phyloP scores from a whole-genome alignment of 352 stramenopile genomes.

The Ophiocytium majus region DNA sequence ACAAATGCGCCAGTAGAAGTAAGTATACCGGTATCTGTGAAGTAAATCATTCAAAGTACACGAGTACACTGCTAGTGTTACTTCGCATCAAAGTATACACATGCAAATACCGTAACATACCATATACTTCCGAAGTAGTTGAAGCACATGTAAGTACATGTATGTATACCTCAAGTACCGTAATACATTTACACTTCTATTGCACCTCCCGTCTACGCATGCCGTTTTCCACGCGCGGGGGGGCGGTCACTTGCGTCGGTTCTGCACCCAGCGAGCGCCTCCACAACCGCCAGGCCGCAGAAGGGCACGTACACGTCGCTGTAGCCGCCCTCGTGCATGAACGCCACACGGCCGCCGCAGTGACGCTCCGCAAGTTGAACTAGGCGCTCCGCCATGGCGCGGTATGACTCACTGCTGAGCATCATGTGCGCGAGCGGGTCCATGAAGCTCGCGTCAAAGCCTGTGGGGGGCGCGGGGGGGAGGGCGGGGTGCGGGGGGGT shows the following conservation, averaged over 20 bases:
- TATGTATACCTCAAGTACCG: too few species aligned
- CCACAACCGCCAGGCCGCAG: slow-evolving; percentile 74
- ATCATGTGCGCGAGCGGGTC: slow-evolving; percentile 78
- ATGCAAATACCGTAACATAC: too few species aligned
- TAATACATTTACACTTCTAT: too few species aligned
- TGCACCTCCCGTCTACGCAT: too few species aligned
- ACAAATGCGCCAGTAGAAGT: too few species aligned
- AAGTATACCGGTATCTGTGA: too few species aligned
- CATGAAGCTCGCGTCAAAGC: slow-evolving; percentile 66
- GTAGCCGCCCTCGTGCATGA: slow-evolving; percentile 70
- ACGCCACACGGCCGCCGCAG: slow-evolving; percentile 67
- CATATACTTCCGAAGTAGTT: too few species aligned
- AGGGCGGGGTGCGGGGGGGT: slow-evolving; percentile 44
- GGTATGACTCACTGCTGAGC: slow-evolving; percentile 69
- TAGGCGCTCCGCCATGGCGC: slow-evolving; percentile 67
- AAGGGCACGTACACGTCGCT: slow-evolving; percentile 83
- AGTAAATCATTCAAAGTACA: too few species aligned
- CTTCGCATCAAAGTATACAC: too few species aligned
- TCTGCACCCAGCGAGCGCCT: slow-evolving; percentile 65
- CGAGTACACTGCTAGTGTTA: too few species aligned
- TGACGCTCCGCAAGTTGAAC: slow-evolving; percentile 59
- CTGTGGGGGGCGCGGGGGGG: neutral
- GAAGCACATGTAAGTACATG: too few species aligned
- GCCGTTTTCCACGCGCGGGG: too few species aligned
- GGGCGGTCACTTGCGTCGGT: slow-evolving; percentile 30